Evolutionary conservation across 1,284 basidiomycete species (phyloP), one percentile per base, ranked within the genome.

Genomic region (Tilletia indica): DNA sequence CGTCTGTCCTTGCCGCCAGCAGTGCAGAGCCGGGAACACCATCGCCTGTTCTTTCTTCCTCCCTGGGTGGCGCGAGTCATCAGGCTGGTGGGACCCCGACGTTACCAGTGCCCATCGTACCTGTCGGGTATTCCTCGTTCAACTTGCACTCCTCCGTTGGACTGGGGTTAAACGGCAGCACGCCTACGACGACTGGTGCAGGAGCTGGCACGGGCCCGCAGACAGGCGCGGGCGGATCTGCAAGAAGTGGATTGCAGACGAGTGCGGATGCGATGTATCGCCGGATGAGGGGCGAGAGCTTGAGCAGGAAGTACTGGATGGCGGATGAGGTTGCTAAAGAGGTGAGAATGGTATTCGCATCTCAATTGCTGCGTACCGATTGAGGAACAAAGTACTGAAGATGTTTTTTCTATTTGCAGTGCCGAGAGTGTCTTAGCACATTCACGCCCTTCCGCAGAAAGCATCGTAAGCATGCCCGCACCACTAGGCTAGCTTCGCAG

Each of bases 251-350:
- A 9, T 68, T 78, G 12, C 74, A 79, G 68, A 78, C 78, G 36
- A 81, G 81, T 54, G 78, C 78, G 3, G 81, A 81, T 56, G 77
- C 77, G 47, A 77, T 80, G 72, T 76, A 77, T 19, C 76, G 78
- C 1, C 75, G 78, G 31, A 77, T 82, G 71, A 72, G 76, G 38
- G 78, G 81, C 70, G 81, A 82, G 63, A 79, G 80, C 3, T 74
- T 82, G 64, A 80, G 77, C 36, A 77, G 77, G 51, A 78, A 77
- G 67, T 83, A 79, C 71, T 84, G 83, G 83, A 82, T 84, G 83
- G 80, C 83, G 25, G 97, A 99, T 82, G 93, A 95, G 80, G 92
- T 92, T 71, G 93, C 92, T 80, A 97, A 92, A 82, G 96, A 97
- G 61, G 61, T 64, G 36, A 38, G 61, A 31, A 31, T 31, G 25